Evolutionary conservation across 306 rosid species (phyloP).

Genomic region (Pyrus bretschneideri): DNA sequence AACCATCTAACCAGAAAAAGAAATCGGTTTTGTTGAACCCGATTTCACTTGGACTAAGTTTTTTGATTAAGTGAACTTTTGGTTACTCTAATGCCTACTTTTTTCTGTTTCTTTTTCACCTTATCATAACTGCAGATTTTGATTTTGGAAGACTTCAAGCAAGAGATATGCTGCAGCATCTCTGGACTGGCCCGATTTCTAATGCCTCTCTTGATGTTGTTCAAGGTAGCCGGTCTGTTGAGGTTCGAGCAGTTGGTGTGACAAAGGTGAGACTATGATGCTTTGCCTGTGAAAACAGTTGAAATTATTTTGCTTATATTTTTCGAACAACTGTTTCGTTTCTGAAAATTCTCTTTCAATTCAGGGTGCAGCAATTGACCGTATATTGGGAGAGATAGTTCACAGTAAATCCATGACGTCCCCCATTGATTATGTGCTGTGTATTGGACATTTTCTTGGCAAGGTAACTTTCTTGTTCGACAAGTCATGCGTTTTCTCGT

Average conservation of each 20-base stretch:
- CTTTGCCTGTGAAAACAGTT: not conserved
- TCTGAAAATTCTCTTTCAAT: not conserved
- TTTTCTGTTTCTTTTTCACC: slow-evolving; percentile 9
- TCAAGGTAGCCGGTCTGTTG: slow-evolving; percentile 94
- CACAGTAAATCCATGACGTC: slow-evolving; percentile 88
- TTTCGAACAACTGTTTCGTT: not conserved
- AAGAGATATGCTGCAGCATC: slow-evolving; percentile 94
- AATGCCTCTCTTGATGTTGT: slow-evolving; percentile 92
- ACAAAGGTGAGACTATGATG: slow-evolving; percentile 51
- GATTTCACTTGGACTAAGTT: not conserved
- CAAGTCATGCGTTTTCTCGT: not conserved
- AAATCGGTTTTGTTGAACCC: not conserved
- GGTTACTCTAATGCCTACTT: not conserved
- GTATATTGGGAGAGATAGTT: slow-evolving; percentile 91
- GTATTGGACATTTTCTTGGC: slow-evolving; percentile 89
- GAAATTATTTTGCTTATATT: not conserved
- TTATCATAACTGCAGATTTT: slow-evolving; percentile 42
- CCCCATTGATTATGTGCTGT: slow-evolving; percentile 85
- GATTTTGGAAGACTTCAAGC: slow-evolving; percentile 97
- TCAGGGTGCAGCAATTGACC: slow-evolving; percentile 97
- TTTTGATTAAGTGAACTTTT: not conserved
- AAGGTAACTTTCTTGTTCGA: slow-evolving; percentile 46
- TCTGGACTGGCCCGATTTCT: slow-evolving; percentile 96
- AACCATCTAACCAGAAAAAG: not conserved
- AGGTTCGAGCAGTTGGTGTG: slow-evolving; percentile 92